phyloP scores from a whole-genome alignment of 1,284 basidiomycete species.

The Meripilus lineatus region DNA sequence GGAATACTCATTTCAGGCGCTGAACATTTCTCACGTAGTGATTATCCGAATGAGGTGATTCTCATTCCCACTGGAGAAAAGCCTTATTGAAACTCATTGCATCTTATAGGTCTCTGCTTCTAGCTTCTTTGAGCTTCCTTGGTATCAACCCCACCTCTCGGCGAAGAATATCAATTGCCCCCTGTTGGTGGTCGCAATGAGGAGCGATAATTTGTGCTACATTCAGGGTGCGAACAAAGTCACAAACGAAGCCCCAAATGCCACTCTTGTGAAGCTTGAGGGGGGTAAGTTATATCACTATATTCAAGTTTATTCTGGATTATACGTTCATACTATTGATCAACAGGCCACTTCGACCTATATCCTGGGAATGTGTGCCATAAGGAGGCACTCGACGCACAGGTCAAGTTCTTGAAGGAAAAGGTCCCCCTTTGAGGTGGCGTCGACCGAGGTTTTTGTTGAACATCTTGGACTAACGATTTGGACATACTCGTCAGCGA shows the following conservation, averaged over 20 bases:
- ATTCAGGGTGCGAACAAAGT: conserved; percentile 1
- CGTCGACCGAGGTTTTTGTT: too few species aligned
- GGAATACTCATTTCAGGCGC: not conserved
- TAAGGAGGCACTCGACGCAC: not conserved
- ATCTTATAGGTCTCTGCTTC: conserved; percentile 1
- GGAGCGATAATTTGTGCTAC: conserved; percentile 1
- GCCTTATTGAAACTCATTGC: not conserved
- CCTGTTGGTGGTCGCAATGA: not conserved
- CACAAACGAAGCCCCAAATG: not conserved
- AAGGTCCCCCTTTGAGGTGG: not conserved
- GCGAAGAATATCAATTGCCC: conserved; percentile 5
- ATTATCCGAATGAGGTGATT: conserved; percentile 5
- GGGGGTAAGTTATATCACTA: conserved; percentile 1
- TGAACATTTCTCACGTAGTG: not conserved
- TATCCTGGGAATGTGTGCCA: conserved; percentile 1
- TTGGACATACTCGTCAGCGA: too few species aligned
- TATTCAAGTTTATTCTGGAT: not conserved
- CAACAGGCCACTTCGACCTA: conserved; percentile 3
- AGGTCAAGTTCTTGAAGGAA: conserved; percentile 2
- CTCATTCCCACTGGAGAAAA: not conserved
- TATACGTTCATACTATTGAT: not conserved
- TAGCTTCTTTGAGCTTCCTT: conserved; percentile 1
- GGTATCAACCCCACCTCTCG: not conserved
- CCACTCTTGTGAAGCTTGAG: not conserved
- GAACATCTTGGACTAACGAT: too few species aligned